Conservation (phyloP, 2,329 filamentous ascomycete genomes). For the Penicillium sp. region DNA sequence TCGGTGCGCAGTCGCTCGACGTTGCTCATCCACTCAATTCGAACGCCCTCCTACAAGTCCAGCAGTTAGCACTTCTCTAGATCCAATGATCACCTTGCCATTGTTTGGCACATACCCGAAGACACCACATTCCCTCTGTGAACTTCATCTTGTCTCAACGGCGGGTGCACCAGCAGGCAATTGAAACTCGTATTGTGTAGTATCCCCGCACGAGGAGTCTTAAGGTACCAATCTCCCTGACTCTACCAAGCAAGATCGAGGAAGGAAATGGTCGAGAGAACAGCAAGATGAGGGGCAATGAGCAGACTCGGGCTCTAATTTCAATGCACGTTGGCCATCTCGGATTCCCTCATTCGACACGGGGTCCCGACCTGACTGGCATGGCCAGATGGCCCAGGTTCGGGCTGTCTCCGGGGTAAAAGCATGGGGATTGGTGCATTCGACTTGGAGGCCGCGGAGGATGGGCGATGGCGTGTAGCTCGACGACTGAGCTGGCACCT, state of each 20-base stretch:
- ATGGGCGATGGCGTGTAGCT: background rate
- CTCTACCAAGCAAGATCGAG: background rate
- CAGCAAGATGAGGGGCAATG: background rate
- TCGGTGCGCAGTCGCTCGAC: slow-evolving; percentile 38
- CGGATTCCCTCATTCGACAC: slow-evolving; percentile 17
- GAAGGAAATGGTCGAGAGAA: background rate
- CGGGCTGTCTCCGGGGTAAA: no score
- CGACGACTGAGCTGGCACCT: slow-evolving; percentile 5
- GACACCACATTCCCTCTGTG: slow-evolving; percentile 45
- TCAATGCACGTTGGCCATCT: background rate
- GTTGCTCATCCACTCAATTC: slow-evolving; percentile 47
- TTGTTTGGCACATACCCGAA: slow-evolving; percentile 26
- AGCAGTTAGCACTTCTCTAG: background rate
- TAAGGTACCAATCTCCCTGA: background rate
- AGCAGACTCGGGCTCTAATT: background rate
- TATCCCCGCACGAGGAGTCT: background rate
- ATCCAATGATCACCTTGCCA: background rate
- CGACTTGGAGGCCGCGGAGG: no score
- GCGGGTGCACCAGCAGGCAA: background rate
- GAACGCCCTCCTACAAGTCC: slow-evolving; percentile 35
- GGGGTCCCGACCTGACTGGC: slow-evolving; percentile 13
- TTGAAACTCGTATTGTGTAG: background rate
- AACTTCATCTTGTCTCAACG: slow-evolving; percentile 41
- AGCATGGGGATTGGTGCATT: no score
- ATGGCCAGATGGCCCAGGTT: slow-evolving; percentile 1